These are phyloP conservation scores for Trichoderma lentiforme DNA, from an alignment of 2,329 filamentous ascomycete genomes.

Conservation along the genomic window DNA sequence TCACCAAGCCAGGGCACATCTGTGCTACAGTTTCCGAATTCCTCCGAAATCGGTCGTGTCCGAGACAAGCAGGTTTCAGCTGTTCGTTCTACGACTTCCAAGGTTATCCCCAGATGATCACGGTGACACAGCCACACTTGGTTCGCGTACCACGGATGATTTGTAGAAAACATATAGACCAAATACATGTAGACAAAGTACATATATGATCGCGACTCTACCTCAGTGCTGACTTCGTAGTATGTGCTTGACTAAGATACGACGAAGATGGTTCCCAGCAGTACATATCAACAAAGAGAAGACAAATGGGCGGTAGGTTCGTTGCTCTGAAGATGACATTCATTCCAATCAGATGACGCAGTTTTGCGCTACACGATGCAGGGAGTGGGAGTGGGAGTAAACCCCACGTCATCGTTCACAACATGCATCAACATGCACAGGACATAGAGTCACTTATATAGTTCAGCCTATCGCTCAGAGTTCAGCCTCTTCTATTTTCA, in stretches of 20 bases:
- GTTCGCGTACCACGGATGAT: not conserved
- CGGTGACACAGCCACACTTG: not conserved
- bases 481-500: not conserved
- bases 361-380: not conserved
- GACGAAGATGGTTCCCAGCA: not conserved
- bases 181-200: not conserved
- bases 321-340: not conserved
- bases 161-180: not conserved
- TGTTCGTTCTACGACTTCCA: not conserved
- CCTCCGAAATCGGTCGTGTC: not conserved
- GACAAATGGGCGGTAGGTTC: not conserved
- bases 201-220: not conserved
- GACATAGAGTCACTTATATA: not conserved
- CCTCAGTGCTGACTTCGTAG: not conserved
- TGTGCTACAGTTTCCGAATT: not conserved
- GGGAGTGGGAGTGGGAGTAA: not conserved
- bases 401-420: not conserved
- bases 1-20: not conserved
- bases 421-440: not conserved
- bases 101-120: not conserved
- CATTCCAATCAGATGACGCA: not conserved
- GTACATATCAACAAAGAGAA: not conserved
- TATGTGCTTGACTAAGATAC: not conserved
- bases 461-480: not conserved
- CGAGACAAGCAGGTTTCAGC: not conserved